Conservation (phyloP, 352 stramenopile species). For the Ophiocytium majus region DNA sequence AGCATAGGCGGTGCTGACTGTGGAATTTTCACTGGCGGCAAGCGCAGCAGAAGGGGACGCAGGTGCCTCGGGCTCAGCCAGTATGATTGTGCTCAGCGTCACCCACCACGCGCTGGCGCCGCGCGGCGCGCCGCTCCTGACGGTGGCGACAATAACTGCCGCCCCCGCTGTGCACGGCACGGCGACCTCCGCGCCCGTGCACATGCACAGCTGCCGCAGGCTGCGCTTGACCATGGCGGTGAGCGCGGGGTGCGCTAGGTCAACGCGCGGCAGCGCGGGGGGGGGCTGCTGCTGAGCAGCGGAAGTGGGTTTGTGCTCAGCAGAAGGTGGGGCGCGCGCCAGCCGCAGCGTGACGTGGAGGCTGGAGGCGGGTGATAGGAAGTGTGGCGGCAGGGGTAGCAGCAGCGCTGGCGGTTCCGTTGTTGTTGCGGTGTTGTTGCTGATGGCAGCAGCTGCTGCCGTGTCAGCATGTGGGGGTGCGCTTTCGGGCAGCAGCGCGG, state of each 20-base stretch:
- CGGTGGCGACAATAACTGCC: background rate
- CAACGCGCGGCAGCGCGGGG: background rate
- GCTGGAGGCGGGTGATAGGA: background rate
- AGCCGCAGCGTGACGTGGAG: background rate
- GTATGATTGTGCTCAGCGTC: background rate
- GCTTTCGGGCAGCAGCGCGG: background rate
- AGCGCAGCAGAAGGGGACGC: background rate
- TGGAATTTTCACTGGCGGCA: background rate
- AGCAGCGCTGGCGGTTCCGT: background rate
- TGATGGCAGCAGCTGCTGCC: background rate
- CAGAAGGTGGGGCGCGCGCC: no score
- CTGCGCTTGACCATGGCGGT: slow-evolving; percentile 42
- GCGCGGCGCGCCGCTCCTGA: background rate
- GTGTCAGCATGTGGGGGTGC: no score
- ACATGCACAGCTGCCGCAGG: slow-evolving; percentile 36
- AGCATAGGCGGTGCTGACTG: background rate
- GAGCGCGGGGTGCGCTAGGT: background rate
- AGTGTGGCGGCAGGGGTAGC: background rate
- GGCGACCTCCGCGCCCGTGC: slow-evolving; percentile 26
- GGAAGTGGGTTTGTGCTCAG: no score
- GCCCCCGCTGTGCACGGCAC: slow-evolving; percentile 21
- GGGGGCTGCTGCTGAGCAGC: background rate
- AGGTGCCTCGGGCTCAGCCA: background rate
- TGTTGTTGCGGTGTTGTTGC: background rate
- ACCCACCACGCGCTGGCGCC: background rate